Conservation (phyloP, 2,329 filamentous ascomycete genomes). For the Fusarium ambrosium region DNA sequence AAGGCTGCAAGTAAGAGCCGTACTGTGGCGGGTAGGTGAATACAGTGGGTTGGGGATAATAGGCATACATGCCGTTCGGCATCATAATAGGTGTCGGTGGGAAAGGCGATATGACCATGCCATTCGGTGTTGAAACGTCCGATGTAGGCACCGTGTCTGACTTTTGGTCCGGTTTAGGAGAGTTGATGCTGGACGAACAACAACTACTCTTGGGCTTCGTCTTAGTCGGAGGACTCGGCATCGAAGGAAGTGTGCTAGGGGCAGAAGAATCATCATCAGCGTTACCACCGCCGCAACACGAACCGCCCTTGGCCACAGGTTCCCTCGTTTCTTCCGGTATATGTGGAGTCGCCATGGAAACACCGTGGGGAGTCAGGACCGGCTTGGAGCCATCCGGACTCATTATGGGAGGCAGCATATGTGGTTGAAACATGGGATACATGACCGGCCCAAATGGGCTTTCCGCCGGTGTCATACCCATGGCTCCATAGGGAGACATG, state of each 20-base stretch:
- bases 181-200: slow-evolving; percentile 46
- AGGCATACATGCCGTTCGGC: slow-evolving; percentile 56
- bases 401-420: slow-evolving; percentile 45
- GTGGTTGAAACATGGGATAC: slow-evolving; percentile 52
- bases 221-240: slow-evolving; percentile 32
- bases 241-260: slow-evolving; percentile 30
- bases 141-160: slow-evolving; percentile 35
- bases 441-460: slow-evolving; percentile 45
- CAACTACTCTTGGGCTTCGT: slow-evolving; percentile 47
- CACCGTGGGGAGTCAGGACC: slow-evolving; percentile 37
- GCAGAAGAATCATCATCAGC: slow-evolving; percentile 14
- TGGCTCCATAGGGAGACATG: slow-evolving; percentile 45
- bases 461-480: slow-evolving; percentile 48
- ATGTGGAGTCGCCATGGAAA: slow-evolving; percentile 38
- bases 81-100: slow-evolving; percentile 52
- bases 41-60: slow-evolving; percentile 60
- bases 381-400: slow-evolving; percentile 31
- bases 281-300: slow-evolving; percentile 53
- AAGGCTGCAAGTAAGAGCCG: slow-evolving; percentile 67
- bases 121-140: slow-evolving; percentile 43
- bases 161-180: slow-evolving; percentile 39
- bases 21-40: slow-evolving; percentile 68
- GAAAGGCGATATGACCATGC: slow-evolving; percentile 54
- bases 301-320: slow-evolving; percentile 46
- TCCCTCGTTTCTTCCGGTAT: slow-evolving; percentile 23